A percentile compares a stretch with the other conserved stretches of the same genome.
These are phyloP conservation scores for Amylocarpus encephaloides DNA, from an alignment of 2,329 filamentous ascomycete genomes.

Conservation along the genomic window DNA sequence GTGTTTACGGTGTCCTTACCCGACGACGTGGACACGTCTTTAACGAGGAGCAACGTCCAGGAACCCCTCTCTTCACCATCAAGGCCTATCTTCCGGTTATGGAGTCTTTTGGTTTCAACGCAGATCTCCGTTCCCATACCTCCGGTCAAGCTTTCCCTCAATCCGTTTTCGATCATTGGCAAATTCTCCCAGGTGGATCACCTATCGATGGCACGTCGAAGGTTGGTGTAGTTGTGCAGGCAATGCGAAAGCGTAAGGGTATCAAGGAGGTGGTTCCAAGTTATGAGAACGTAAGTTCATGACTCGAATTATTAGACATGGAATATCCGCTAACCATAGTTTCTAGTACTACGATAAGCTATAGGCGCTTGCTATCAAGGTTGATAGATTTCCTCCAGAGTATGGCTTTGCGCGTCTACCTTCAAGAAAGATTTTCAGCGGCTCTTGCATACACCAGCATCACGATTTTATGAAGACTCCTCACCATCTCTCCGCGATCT, in stretches of 20 bases:
- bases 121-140: slow-evolving; percentile 87
- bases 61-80: slow-evolving; percentile 99
- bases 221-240: slow-evolving; percentile 74
- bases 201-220: slow-evolving; percentile 77
- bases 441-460: slow-evolving; percentile 17
- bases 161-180: slow-evolving; percentile 98
- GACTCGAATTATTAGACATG: not conserved
- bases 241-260: slow-evolving; percentile 99
- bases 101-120: slow-evolving; percentile 99
- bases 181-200: slow-evolving; percentile 89
- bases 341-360: slow-evolving; percentile 97
- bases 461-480: slow-evolving; percentile 26
- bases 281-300: slow-evolving; percentile 81
- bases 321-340: slow-evolving; percentile 35
- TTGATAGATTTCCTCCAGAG: slow-evolving; percentile 28
- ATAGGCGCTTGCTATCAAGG: slow-evolving; percentile 46
- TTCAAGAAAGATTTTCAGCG: slow-evolving; percentile 20
- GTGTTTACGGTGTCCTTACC: slow-evolving; percentile 99
- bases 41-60: slow-evolving; percentile 93
- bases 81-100: slow-evolving; percentile 95
- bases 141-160: slow-evolving; percentile 98
- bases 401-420: slow-evolving; percentile 22
- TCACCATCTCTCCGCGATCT: slow-evolving; percentile 10
- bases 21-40: slow-evolving; percentile 98
- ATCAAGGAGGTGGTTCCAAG: slow-evolving; percentile 92